Evolutionary conservation across 2,329 filamentous ascomycete species (phyloP).

Genomic region (Apiospora phragmitis): DNA sequence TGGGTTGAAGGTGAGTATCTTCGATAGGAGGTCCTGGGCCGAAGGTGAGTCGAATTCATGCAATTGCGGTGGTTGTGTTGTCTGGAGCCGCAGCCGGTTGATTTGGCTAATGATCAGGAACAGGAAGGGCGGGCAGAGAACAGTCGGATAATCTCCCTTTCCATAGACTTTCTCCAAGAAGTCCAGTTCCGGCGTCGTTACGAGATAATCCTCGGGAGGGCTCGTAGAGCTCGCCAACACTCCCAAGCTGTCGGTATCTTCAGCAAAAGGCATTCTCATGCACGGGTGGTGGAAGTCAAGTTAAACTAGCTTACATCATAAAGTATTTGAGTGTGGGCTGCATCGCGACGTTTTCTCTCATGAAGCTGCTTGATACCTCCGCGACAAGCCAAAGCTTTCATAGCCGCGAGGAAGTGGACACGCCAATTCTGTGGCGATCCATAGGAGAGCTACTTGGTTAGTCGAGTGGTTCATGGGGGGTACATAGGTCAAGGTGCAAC

Average conservation of each 20-base stretch:
- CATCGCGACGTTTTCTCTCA: not conserved
- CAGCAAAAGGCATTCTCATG: not conserved
- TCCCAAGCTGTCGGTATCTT: conserved; percentile 21
- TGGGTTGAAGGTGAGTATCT: conserved; percentile 30
- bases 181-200: conserved; percentile 19
- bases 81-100: conserved; percentile 29
- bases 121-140: conserved; percentile 26
- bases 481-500: too few species aligned
- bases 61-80: conserved; percentile 2
- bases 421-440: conserved; percentile 26
- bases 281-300: not conserved
- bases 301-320: conserved; percentile 25
- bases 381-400: conserved; percentile 28
- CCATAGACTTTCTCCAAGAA: conserved; percentile 24
- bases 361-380: conserved; percentile 27
- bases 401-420: conserved; percentile 30
- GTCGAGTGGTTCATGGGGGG: not conserved
- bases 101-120: conserved; percentile 29
- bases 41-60: not conserved
- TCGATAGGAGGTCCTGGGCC: conserved; percentile 23
- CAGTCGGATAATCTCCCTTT: conserved; percentile 20
- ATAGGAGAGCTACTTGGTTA: not conserved
- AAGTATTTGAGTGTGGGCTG: conserved; percentile 19
- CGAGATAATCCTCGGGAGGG: conserved; percentile 27
- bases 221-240: conserved; percentile 34